Evolutionary conservation across 768 basidiomycete genomes (phyloP), one percentile per base, ranked within the genome.

Genomic region (Termitomyces sp.): DNA sequence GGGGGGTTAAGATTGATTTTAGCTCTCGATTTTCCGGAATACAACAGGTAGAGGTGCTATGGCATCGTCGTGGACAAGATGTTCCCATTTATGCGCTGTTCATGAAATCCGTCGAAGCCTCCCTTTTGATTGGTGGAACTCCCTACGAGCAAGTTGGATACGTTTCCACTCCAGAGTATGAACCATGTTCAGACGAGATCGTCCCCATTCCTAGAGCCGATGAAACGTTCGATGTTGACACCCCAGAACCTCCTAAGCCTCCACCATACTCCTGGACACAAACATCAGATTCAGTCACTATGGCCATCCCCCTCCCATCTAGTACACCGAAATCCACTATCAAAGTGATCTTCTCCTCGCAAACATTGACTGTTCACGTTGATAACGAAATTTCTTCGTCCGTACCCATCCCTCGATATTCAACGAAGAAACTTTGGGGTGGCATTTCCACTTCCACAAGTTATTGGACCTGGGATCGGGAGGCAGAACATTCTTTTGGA

Each of bases 241-340:
- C 62, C 6, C 64, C 69, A 18, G 63, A 65, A 23, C 72, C 73
- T 1, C 66, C 69, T 10, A 85, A 78, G 59, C 89, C 88, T 3
- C 82, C 84, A 25, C 89, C 94, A 0, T 98, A 94, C 69, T 91
- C 92, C 1, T 99, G 96, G 96, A 91, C 85, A 0, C 96, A 99
- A 65, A 85, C 88, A 4, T 68, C 82, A 1, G 92, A 94, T 66
- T 83, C 90, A 0, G 75, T 98, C 47, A 94, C 91, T 0, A 70
- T 98, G 40, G 86, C 85, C 0, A 85, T 98, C 64, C 84, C 91
- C 5, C 77, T 97, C n/a, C 91, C 91, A 1, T 80, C 88, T 0
- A 76, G 71, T 48, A 89, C 85, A 0, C 68, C 78, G 1, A 87
- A 83, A 56, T 75, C 77, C 22, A 73, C 76, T 41, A 89, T 96